phyloP scores from a whole-genome alignment of 1,139 yeast genomes.

The Saccharomyces hybrid region DNA sequence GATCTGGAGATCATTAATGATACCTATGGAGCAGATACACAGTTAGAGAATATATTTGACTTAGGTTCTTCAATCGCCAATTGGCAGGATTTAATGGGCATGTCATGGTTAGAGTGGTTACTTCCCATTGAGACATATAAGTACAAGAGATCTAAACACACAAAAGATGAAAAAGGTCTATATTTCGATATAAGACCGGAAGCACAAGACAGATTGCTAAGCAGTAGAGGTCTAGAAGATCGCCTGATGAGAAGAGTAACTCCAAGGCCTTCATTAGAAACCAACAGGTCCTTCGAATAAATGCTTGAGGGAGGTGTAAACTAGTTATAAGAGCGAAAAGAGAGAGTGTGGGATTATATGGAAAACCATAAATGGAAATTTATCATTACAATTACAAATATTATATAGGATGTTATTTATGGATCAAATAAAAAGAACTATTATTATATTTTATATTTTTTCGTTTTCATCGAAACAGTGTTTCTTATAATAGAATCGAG shows the following conservation, averaged over 20 bases:
- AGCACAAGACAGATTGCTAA: conserved; percentile 37
- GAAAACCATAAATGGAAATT: background rate
- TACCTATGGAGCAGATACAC: conserved; percentile 23
- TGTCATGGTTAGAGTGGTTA: conserved; percentile 55
- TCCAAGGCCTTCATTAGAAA: conserved; percentile 26
- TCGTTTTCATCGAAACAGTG: background rate
- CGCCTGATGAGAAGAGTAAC: conserved; percentile 27
- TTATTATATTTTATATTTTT: background rate
- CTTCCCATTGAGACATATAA: conserved; percentile 47
- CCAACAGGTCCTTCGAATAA: background rate
- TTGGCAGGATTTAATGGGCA: conserved; percentile 71
- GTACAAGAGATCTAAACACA: conserved; percentile 25
- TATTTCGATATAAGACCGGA: conserved; percentile 43
- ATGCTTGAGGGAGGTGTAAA: background rate
- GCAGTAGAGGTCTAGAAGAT: conserved; percentile 27
- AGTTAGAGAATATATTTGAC: conserved; percentile 63
- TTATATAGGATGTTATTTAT: background rate
- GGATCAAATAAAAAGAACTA: background rate
- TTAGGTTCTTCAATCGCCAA: conserved; percentile 52
- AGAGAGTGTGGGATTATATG: background rate
- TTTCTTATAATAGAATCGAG: background rate
- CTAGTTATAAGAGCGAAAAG: background rate
- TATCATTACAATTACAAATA: background rate
- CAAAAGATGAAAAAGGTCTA: conserved; percentile 41
- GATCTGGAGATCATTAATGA: conserved; percentile 39